Conservation (phyloP, 805 yeast genomes). For the Yarrowia deformans region DNA sequence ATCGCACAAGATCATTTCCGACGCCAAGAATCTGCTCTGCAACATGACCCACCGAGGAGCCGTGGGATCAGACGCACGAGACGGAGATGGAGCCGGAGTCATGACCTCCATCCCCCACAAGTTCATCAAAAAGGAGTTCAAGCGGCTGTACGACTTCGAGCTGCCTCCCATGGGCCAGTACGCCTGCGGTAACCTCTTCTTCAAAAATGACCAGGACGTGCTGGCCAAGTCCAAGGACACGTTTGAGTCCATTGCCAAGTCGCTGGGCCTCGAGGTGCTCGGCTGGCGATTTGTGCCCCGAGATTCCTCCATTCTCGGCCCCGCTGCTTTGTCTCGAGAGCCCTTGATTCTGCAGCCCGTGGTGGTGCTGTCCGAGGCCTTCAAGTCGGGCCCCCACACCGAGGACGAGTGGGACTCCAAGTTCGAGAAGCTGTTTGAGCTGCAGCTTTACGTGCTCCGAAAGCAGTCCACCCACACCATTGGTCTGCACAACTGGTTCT, state of each 20-base stretch:
- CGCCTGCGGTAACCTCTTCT: slow-evolving; percentile 93
- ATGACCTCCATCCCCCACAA: slow-evolving; percentile 91
- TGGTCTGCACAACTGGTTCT: slow-evolving; percentile 96
- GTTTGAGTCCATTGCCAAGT: slow-evolving; percentile 79
- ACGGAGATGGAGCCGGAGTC: slow-evolving; percentile 99
- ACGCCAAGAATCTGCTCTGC: slow-evolving; percentile 83
- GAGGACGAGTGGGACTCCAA: slow-evolving; percentile 62
- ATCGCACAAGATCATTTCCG: slow-evolving; percentile 91
- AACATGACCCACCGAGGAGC: slow-evolving; percentile 99
- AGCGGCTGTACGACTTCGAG: slow-evolving; percentile 66
- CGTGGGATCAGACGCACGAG: slow-evolving; percentile 91
- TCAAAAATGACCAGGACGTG: slow-evolving; percentile 80
- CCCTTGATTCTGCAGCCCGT: slow-evolving; percentile 93
- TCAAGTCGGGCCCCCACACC: slow-evolving; percentile 53
- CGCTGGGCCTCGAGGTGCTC: slow-evolving; percentile 79
- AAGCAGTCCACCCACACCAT: slow-evolving; percentile 90
- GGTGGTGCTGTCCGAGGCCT: slow-evolving; percentile 68
- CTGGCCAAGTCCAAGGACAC: slow-evolving; percentile 73
- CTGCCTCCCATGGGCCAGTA: slow-evolving; percentile 85
- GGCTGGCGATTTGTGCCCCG: slow-evolving; percentile 97
- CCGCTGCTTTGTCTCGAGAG: slow-evolving; percentile 92
- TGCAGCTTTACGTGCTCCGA: slow-evolving; percentile 82
- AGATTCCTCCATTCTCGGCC: slow-evolving; percentile 92
- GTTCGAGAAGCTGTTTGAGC: slow-evolving; percentile 74
- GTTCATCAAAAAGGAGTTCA: slow-evolving; percentile 84